Percentiles rank a stretch among this genome's conserved stretches.
Conservation (phyloP, 495 filamentous ascomycete species). For the Podospora pseudocomata region DNA sequence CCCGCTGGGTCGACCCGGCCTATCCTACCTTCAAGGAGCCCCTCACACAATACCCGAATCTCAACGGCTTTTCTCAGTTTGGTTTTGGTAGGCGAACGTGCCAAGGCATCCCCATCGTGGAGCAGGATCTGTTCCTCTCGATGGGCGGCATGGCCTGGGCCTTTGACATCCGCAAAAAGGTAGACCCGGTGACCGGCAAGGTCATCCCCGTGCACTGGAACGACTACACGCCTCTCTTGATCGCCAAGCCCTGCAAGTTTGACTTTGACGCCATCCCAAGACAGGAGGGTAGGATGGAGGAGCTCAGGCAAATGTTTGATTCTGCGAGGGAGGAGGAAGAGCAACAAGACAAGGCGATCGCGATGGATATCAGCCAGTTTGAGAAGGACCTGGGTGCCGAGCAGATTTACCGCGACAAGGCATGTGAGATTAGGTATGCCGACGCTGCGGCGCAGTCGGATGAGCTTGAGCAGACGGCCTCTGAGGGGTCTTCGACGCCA, state of each 20-base stretch:
- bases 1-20: slow-evolving; percentile 47
- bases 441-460: neutral
- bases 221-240: slow-evolving; percentile 51
- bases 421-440: neutral
- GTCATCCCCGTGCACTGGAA: slow-evolving; percentile 47
- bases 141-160: slow-evolving; percentile 60
- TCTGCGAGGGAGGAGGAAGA: slow-evolving; percentile 7
- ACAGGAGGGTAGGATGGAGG: slow-evolving; percentile 27
- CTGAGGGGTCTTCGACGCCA: neutral
- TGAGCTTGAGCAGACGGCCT: slow-evolving; percentile 12
- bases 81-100: slow-evolving; percentile 60
- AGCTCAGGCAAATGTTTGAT: slow-evolving; percentile 37
- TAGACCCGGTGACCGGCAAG: slow-evolving; percentile 29
- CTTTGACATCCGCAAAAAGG: slow-evolving; percentile 48
- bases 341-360: neutral
- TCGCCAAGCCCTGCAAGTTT: slow-evolving; percentile 49
- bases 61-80: slow-evolving; percentile 53
- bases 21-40: slow-evolving; percentile 56
- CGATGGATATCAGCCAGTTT: slow-evolving; percentile 13
- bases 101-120: slow-evolving; percentile 54
- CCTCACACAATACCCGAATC: slow-evolving; percentile 51
- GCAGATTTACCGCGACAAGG: slow-evolving; percentile 3
- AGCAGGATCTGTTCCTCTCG: slow-evolving; percentile 53
- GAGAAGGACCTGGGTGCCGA: slow-evolving; percentile 7
- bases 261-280: slow-evolving; percentile 44